Conservation (phyloP, 2,329 filamentous ascomycete genomes). For the Cladorrhinum sp. region DNA sequence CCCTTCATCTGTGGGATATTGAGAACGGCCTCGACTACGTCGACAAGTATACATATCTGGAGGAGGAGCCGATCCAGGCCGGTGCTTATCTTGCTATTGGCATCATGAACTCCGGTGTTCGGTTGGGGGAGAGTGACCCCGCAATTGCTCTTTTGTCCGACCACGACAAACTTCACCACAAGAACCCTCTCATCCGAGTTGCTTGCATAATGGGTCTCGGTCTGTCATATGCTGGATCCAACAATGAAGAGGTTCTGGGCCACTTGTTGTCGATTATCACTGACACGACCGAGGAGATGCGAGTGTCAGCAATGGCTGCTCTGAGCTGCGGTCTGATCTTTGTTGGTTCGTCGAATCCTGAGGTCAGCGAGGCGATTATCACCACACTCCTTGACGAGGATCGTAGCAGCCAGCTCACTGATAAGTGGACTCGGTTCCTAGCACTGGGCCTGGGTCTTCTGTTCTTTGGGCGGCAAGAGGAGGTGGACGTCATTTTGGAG, state of each 20-base stretch:
- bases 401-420: constrained; percentile 81
- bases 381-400: constrained; percentile 93
- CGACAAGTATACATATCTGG: constrained; percentile 85
- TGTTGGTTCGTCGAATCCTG: constrained; percentile 86
- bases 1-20: constrained; percentile 89
- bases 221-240: constrained; percentile 89
- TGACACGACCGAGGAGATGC: constrained; percentile 84
- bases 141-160: constrained; percentile 84
- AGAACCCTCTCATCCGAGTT: constrained; percentile 73
- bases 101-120: constrained; percentile 91
- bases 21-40: constrained; percentile 90
- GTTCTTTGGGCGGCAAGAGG: constrained; percentile 95
- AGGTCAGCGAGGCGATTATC: constrained; percentile 88
- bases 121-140: constrained; percentile 76
- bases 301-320: constrained; percentile 93
- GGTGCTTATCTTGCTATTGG: constrained; percentile 91
- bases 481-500: constrained; percentile 97
- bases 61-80: constrained; percentile 79
- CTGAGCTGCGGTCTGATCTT: constrained; percentile 87
- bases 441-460: constrained; percentile 88
- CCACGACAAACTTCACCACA: constrained; percentile 71
- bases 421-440: constrained; percentile 98
- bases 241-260: constrained; percentile 85
- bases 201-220: constrained; percentile 95
- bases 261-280: constrained; percentile 81